Base-by-base conservation (phyloP, 306 rosid genomes). In the Abrus precatorius region DNA sequence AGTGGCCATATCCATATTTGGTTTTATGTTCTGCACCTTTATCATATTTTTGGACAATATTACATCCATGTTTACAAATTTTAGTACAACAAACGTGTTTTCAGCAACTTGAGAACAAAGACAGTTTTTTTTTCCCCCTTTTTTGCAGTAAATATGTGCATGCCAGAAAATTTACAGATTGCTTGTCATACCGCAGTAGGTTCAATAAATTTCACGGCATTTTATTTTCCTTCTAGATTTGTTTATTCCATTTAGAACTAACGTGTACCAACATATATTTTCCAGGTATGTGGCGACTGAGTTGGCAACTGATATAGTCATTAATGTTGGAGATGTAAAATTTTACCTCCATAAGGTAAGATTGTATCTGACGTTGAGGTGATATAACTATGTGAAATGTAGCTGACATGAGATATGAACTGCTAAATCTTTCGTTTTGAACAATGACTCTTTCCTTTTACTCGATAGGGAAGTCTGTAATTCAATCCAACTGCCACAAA, bases 291-390 rank as follows among this genome's bases (percentile, higher is more conserved):
- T 92, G 73, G 89, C 90, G 45, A 90, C 90, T 29, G 98, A 92
- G 83, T 79, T 94, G 81, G 91, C 92, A 69, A 82, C 97, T 7
- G 98, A 94, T 78, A 69, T 92, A 32, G 90, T 55, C 62, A 79
- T 92, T 71, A 92, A 88, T 65, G 89, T 92, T 52, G 92, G 97
- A 64, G 89, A 90, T 40, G 91, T 90, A 48, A 92, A 88, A 78
- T 94, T 94, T 86, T 90, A 87, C 85, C 88, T 94, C 60, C 98
- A 92, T n/a, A 94, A 94, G 98, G 98, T 94, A 88, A 83, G 80
- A 75, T 70, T 76, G 79, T 69, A 66, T 72, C 79, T 75, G 53
- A 43, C 53, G 49, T 78, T 74, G 52, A 71, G 80, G 38, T n/a
- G 82, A 30, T 77, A 13, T 28, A 61, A 47, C 61, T 33, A 29